Conservation (phyloP, 169 alveolate species). For the Plasmodium falciparum region DNA sequence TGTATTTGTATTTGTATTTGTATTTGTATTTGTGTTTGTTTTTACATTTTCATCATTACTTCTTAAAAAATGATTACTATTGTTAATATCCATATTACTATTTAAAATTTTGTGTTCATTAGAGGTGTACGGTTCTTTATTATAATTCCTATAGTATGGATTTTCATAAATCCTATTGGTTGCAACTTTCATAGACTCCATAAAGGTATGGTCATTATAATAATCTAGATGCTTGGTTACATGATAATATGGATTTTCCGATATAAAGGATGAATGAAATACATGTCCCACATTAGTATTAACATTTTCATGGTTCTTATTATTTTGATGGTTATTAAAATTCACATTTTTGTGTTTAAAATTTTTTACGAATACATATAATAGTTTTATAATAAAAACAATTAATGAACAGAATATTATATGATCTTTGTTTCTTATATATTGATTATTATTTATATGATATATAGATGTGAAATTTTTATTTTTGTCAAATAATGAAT, state of each 20-base stretch:
- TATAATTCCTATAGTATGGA: background rate
- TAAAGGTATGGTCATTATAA: background rate
- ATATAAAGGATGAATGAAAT: too few species aligned
- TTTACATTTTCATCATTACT: too few species aligned
- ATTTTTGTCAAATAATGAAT: conserved; percentile 39
- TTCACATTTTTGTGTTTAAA: background rate
- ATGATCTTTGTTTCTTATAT: conserved; percentile 57
- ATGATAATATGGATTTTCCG: too few species aligned
- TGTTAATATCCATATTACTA: background rate
- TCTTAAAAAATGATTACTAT: too few species aligned
- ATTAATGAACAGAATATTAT: conserved; percentile 58
- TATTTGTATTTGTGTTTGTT: too few species aligned
- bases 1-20: too few species aligned
- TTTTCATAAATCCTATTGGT: background rate
- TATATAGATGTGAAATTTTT: conserved; percentile 45
- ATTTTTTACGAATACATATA: conserved; percentile 37
- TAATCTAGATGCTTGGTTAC: background rate
- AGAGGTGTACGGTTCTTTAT: background rate
- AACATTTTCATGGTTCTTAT: too few species aligned
- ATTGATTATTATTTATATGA: conserved; percentile 11
- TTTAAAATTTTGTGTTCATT: background rate
- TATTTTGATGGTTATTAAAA: too few species aligned
- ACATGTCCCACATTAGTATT: too few species aligned
- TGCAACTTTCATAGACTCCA: background rate
- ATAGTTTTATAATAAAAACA: conserved; percentile 40